phyloP scores from a whole-genome alignment of 228 moss, liverwort and hornwort species.

The Sphagnum fallax region DNA sequence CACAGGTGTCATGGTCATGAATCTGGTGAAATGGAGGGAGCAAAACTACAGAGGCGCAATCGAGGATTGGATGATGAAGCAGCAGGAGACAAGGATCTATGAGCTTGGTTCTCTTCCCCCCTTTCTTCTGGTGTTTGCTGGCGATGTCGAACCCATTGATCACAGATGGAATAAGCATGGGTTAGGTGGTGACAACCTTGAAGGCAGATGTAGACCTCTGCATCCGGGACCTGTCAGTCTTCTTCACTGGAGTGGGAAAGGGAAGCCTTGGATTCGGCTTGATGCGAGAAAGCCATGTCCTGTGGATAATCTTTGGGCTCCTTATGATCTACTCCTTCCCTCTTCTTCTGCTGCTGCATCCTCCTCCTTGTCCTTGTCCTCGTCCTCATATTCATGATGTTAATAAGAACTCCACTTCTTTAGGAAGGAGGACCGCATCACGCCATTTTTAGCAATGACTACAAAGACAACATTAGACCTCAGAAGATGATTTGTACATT shows the following conservation, averaged over 20 bases:
- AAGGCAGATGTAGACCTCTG: slow-evolving; percentile 66
- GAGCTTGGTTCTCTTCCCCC: slow-evolving; percentile 88
- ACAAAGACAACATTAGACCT: too few relatives aligned
- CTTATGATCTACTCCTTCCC: slow-evolving; percentile 69
- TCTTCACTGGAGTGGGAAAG: slow-evolving; percentile 93
- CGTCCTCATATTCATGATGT: too few relatives aligned
- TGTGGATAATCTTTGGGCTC: slow-evolving; percentile 81
- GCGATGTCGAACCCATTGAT: slow-evolving; percentile 72
- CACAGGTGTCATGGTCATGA: slow-evolving; percentile 92
- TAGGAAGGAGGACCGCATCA: too few relatives aligned
- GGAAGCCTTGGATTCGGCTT: slow-evolving; percentile 81
- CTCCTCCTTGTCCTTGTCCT: too few relatives aligned
- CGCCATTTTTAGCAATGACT: too few relatives aligned
- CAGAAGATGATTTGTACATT: too few relatives aligned
- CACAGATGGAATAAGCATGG: slow-evolving; percentile 93
- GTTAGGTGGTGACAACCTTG: slow-evolving; percentile 74
- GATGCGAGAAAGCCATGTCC: slow-evolving; percentile 63
- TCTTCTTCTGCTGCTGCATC: slow-evolving; percentile 13
- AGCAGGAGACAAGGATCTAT: slow-evolving; percentile 73
- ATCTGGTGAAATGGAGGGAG: slow-evolving; percentile 67
- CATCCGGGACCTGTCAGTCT: slow-evolving; percentile 88
- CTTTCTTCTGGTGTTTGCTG: slow-evolving; percentile 79
- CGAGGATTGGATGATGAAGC: slow-evolving; percentile 80
- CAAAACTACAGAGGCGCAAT: slow-evolving; percentile 58
- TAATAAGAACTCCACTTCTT: too few relatives aligned